Evolutionary conservation across 1,284 basidiomycete genomes (phyloP), one percentile per base, ranked within the genome.

Genomic region (Microbotryum violaceum): DNA sequence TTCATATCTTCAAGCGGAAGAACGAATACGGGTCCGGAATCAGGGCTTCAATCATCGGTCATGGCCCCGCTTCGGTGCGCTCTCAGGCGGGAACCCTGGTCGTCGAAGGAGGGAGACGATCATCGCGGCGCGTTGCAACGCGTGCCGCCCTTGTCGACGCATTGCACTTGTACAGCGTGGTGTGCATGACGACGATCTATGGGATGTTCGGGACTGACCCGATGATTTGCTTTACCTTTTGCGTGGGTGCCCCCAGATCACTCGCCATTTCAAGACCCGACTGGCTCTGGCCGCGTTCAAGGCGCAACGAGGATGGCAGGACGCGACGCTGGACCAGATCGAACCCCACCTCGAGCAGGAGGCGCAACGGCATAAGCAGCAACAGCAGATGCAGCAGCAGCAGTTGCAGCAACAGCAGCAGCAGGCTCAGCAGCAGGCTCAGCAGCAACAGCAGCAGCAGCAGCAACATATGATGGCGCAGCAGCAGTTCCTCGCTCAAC

Each of bases 241-340:
- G 27, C 31, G 8, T 23, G n/a, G 44, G 14, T 42, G 14, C 37
- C 14, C 12, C 12, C 69, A 72, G 71, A 64, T 67, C 48, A 62
- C 67, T 14, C 69, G 71, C 12, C 60, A 57, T 7, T 64, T 72
- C 31, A 63, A 61, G 46, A 61, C 57, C 21, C 62, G 70, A 16
- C 63, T 72, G 46, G 68, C 65, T 1, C 67, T 70, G 49, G 70
- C 70, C 3, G 57, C 64, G 4, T 71, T 66, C 70, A 71, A 71
- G 61, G 53, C 64, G 6, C 51, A 58, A 44, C 61, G 67, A 21
- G 70, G 71, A 1, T 69, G 63, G 68, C 59, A 66, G 23, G 59
- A 65, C 55, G 63, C 62, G 46, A 53, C 21, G 3, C 59, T 72
- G n/a, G 67, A 70, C 49, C 31, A 49, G 16, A 66, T 71, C 54